Percentiles rank a stretch among this genome's conserved stretches.
Conservation (phyloP, 176 grass and related monocot species). For the Echinochloa phyllopogon region DNA sequence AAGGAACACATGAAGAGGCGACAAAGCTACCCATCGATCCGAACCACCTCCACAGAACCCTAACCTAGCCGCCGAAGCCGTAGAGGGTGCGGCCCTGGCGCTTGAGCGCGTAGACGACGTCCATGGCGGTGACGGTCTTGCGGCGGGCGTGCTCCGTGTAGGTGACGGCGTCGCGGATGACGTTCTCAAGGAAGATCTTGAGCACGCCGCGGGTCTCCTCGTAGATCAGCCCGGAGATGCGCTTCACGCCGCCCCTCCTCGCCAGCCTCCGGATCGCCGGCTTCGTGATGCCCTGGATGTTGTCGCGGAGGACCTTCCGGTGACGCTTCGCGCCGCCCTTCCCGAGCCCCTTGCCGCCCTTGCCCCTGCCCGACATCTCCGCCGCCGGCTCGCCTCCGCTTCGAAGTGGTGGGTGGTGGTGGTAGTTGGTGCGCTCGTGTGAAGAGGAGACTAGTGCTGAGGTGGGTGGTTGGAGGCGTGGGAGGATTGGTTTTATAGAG, state of each 20-base stretch:
- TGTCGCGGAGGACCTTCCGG: conserved; percentile 88
- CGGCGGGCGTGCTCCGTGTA: conserved; percentile 93
- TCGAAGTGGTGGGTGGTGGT: not conserved
- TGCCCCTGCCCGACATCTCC: conserved; percentile 81
- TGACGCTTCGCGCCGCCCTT: conserved; percentile 92
- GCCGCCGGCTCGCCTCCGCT: not conserved
- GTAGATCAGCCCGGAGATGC: conserved; percentile 91
- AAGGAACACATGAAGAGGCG: not conserved
- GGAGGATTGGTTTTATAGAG: conserved; percentile 47
- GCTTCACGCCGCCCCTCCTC: conserved; percentile 84
- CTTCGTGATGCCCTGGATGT: conserved; percentile 98
- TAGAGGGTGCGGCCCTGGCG: conserved; percentile 94
- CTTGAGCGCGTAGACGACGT: conserved; percentile 94
- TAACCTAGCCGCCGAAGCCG: conserved; percentile 69
- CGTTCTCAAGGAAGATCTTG: conserved; percentile 99
- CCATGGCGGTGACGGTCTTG: conserved; percentile 97
- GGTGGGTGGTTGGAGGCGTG: not conserved
- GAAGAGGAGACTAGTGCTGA: not conserved
- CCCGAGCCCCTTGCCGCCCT: conserved; percentile 89
- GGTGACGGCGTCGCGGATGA: conserved; percentile 95
- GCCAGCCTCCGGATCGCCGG: conserved; percentile 83
- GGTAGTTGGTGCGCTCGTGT: not conserved
- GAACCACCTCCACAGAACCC: not conserved
- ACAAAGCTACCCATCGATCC: not conserved
- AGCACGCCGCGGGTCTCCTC: conserved; percentile 97